Conservation (phyloP, 129 eudicot genomes). For the Pulicaria dysenterica region DNA sequence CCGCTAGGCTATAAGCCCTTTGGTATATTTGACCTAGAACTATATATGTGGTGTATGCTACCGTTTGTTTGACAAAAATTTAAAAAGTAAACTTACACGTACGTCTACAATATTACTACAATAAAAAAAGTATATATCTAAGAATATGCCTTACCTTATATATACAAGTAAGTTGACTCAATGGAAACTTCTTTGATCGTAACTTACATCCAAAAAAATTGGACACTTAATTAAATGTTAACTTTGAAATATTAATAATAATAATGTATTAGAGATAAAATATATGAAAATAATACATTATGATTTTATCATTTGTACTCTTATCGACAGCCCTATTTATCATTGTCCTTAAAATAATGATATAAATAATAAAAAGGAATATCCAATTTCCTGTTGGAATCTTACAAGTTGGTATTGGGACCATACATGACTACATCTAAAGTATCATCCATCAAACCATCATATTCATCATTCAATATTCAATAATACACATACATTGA, state of each 20-base stretch:
- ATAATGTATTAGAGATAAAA: background rate
- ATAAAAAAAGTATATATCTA: background rate
- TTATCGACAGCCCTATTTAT: too few species aligned
- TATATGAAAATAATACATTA: background rate
- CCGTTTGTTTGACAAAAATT: too few species aligned
- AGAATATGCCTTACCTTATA: background rate
- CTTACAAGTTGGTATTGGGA: constrained; percentile 13
- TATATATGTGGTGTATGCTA: too few species aligned
- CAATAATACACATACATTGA: background rate
- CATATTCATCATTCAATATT: background rate
- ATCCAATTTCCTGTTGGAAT: constrained; percentile 28
- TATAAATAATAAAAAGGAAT: constrained; percentile 6
- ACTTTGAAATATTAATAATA: background rate
- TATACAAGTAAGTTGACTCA: background rate
- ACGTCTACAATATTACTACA: background rate
- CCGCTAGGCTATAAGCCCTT: too few species aligned
- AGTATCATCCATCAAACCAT: background rate
- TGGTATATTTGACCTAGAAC: too few species aligned
- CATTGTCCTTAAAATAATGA: background rate
- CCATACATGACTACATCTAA: background rate
- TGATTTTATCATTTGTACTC: too few species aligned
- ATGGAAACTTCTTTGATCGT: background rate
- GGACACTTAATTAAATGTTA: too few species aligned
- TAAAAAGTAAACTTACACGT: too few species aligned
- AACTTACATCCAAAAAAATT: background rate